phyloP scores from a whole-genome alignment of 2,329 filamentous ascomycete genomes.

The Paecilomyces formosus region DNA sequence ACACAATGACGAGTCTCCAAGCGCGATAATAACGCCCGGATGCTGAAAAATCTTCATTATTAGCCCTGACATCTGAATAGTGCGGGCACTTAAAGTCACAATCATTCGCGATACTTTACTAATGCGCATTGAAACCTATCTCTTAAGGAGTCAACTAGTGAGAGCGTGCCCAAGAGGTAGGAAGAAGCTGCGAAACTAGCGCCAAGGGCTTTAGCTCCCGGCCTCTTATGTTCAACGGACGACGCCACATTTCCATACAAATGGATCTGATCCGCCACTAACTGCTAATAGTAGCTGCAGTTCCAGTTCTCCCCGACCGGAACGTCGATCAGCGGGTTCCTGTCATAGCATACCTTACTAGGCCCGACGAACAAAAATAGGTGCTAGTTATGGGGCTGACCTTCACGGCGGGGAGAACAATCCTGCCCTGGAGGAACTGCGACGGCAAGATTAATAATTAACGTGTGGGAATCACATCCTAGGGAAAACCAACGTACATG shows the following conservation, averaged over 20 bases:
- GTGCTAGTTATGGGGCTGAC: not conserved
- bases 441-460: not conserved
- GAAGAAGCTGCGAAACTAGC: not conserved
- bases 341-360: not conserved
- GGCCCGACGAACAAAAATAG: not conserved
- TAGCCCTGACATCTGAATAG: not conserved
- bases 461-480: too few relatives aligned
- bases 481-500: too few relatives aligned
- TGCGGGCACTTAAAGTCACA: not conserved
- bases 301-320: not conserved
- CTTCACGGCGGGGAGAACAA: not conserved
- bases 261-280: not conserved
- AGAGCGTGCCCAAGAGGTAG: not conserved
- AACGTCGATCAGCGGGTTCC: not conserved
- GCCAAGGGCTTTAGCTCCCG: not conserved
- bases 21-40: not conserved
- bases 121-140: not conserved
- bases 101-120: not conserved
- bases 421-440: not conserved
- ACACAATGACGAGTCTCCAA: not conserved
- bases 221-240: not conserved
- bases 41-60: not conserved
- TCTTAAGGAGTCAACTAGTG: not conserved
- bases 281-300: not conserved
- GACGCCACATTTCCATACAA: not conserved